These are phyloP conservation scores for Yamadazyma triangularis DNA, from an alignment of 1,139 yeast species.

Conservation along the genomic window DNA sequence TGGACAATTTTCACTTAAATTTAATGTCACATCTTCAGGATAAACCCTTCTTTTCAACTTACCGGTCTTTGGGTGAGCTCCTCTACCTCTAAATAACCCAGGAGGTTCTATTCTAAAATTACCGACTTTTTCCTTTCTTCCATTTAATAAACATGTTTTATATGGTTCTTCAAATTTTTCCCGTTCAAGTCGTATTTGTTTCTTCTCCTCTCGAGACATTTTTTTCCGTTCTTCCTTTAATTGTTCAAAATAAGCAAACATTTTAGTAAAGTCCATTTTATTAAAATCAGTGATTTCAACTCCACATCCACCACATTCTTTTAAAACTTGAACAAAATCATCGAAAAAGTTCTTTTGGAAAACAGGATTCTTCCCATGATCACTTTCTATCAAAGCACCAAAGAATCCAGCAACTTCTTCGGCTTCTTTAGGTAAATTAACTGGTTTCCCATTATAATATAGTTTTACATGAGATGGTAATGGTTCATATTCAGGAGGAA, in stretches of 20 bases:
- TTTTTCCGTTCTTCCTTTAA: conserved; percentile 70
- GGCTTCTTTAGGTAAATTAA: conserved; percentile 69
- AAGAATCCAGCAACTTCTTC: conserved; percentile 97
- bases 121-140: conserved; percentile 88
- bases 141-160: conserved; percentile 77
- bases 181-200: conserved; percentile 61
- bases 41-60: conserved; percentile 74
- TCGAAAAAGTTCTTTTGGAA: conserved; percentile 83
- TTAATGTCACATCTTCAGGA: conserved; percentile 87
- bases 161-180: conserved; percentile 77
- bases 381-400: conserved; percentile 84
- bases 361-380: conserved; percentile 81
- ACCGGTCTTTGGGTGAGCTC: conserved; percentile 96
- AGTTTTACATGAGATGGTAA: conserved; percentile 77
- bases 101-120: conserved; percentile 96
- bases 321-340: conserved; percentile 68
- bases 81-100: conserved; percentile 92
- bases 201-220: conserved; percentile 68
- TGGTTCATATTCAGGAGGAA: conserved; percentile 90
- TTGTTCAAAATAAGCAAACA: conserved; percentile 67
- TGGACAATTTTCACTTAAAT: conserved; percentile 66
- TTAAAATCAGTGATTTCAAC: conserved; percentile 55
- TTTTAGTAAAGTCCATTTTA: conserved; percentile 75
- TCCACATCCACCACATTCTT: conserved; percentile 63
- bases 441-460: conserved; percentile 71